Percentiles rank a stretch among this genome's conserved stretches.
phyloP scores from a whole-genome alignment of 768 basidiomycete species.

The Pleurotus tuber-regium region DNA sequence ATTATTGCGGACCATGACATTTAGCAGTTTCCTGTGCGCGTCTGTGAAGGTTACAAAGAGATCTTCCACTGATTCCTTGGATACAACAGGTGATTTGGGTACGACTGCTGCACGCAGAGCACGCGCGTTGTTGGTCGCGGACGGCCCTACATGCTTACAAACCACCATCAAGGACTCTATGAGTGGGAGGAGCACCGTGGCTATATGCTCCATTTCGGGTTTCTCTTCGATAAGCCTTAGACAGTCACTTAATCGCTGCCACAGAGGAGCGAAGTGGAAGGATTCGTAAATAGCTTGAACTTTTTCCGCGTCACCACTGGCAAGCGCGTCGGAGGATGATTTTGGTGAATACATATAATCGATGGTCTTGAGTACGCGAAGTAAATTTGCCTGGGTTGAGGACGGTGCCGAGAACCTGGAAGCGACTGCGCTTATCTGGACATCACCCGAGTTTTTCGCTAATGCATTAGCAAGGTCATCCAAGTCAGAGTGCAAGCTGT shows the following conservation, averaged over 20 bases:
- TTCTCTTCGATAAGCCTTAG: slow-evolving; percentile 79
- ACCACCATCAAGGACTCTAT: slow-evolving; percentile 99
- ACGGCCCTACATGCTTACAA: slow-evolving; percentile 88
- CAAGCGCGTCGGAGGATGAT: slow-evolving; percentile 27
- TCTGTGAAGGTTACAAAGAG: slow-evolving; percentile 94
- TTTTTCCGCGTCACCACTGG: slow-evolving; percentile 66
- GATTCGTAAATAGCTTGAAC: slow-evolving; percentile 88
- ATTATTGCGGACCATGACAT: slow-evolving; percentile 97
- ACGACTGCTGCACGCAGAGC: slow-evolving; percentile 63
- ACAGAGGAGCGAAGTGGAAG: slow-evolving; percentile 86
- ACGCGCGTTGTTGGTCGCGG: slow-evolving; percentile 47
- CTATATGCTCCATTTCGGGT: slow-evolving; percentile 80
- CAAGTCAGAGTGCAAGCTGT: slow-evolving; percentile 70
- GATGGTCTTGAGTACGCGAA: slow-evolving; percentile 94
- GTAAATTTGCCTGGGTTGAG: slow-evolving; percentile 93
- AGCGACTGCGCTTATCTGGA: slow-evolving; percentile 65
- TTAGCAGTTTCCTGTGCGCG: slow-evolving; percentile 88
- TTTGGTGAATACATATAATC: slow-evolving; percentile 91
- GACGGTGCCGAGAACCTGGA: slow-evolving; percentile 93
- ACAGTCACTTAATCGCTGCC: slow-evolving; percentile 89
- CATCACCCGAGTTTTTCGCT: slow-evolving; percentile 50
- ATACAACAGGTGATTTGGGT: slow-evolving; percentile 64
- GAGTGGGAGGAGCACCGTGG: slow-evolving; percentile 88
- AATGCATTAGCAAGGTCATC: slow-evolving; percentile 70
- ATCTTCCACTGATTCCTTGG: slow-evolving; percentile 81